A percentile compares a stretch with the other conserved stretches of the same genome.
These are phyloP conservation scores for Pezicula neosporulosa DNA, from an alignment of 2,329 filamentous ascomycete species.

Conservation along the genomic window DNA sequence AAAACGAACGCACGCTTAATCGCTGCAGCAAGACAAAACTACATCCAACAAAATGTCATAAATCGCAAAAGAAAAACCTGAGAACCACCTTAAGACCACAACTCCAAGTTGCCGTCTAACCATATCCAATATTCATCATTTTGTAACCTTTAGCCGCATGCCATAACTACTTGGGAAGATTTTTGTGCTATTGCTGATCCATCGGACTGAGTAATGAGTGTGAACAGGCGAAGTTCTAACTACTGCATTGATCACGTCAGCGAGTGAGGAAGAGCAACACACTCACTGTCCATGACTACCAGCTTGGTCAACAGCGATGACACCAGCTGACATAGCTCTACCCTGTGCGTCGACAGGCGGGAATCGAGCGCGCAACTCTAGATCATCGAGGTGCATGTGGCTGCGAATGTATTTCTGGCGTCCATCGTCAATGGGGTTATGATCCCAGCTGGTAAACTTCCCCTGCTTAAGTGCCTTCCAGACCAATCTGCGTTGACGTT, in stretches of 20 bases:
- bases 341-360: slow-evolving; percentile 54
- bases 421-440: slow-evolving; percentile 70
- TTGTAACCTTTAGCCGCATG: too few species aligned
- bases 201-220: too few species aligned
- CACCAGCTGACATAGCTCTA: slow-evolving; percentile 12
- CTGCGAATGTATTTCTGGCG: slow-evolving; percentile 78
- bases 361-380: slow-evolving; percentile 73
- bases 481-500: slow-evolving; percentile 74
- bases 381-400: slow-evolving; percentile 74
- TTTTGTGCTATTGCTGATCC: too few species aligned
- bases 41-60: too few species aligned
- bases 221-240: too few species aligned
- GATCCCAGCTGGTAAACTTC: slow-evolving; percentile 79
- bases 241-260: not conserved
- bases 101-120: too few species aligned
- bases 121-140: too few species aligned
- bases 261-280: not conserved
- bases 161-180: too few species aligned
- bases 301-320: slow-evolving; percentile 15
- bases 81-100: too few species aligned
- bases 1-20: too few species aligned
- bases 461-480: slow-evolving; percentile 79
- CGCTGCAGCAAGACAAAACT: too few species aligned
- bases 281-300: slow-evolving; percentile 17
- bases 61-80: too few species aligned